Evolutionary conservation across 192 early-diverging fungal genomes (phyloP).

Genomic region (Phycomyces nitens): DNA sequence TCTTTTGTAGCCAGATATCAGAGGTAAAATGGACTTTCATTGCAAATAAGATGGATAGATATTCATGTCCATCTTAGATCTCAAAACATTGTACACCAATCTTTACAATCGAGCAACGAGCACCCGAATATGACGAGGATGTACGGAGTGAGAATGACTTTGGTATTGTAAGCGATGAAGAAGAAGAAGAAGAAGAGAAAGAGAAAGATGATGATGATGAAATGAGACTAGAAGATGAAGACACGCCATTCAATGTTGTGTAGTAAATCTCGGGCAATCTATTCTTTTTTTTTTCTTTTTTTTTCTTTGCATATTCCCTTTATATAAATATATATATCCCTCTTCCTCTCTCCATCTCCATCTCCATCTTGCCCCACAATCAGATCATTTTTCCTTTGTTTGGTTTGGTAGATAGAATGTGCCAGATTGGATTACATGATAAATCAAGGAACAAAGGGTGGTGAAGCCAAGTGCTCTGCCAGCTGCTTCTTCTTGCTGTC

Average conservation of each 20-base stretch:
- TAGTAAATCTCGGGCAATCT: no score
- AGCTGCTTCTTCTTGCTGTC: constrained; percentile 20
- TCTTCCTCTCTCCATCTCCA: no score
- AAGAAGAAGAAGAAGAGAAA: constrained; percentile 4
- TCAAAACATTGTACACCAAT: constrained; percentile 43
- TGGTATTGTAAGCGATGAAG: constrained; percentile 36
- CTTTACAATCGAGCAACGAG: constrained; percentile 61
- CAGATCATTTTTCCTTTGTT: no score
- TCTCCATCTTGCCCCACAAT: no score
- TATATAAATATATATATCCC: no score
- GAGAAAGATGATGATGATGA: neutral
- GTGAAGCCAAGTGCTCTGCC: constrained; percentile 10
- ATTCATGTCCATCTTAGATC: constrained; percentile 31
- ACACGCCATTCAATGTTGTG: no score
- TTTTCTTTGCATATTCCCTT: no score
- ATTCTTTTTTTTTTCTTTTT: no score
- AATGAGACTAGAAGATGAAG: no score
- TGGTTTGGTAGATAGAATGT: no score
- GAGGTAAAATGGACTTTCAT: constrained; percentile 33
- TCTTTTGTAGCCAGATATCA: constrained; percentile 50
- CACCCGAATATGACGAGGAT: constrained; percentile 62
- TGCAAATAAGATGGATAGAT: neutral
- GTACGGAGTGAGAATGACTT: constrained; percentile 43
- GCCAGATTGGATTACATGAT: no score
- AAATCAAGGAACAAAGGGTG: constrained; percentile 5